Evolutionary conservation across 495 filamentous ascomycete genomes (phyloP).

Genomic region (Achaetomiella virescens): DNA sequence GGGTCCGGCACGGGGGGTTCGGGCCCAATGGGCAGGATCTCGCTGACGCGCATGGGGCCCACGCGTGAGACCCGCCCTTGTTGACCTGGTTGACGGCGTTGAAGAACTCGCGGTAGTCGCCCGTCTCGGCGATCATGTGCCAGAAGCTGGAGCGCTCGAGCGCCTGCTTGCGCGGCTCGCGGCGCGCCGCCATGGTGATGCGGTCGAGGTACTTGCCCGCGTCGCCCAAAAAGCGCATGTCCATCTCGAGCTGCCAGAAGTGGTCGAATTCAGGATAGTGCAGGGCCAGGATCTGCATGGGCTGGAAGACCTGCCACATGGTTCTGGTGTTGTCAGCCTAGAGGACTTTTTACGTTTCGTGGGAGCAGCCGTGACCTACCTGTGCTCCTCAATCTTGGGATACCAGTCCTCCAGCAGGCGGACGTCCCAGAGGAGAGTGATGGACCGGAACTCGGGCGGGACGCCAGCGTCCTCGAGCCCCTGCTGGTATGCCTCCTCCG

Average conservation of each 20-base stretch:
- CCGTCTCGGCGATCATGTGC: slow-evolving; percentile 32
- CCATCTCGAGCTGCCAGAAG: slow-evolving; percentile 59
- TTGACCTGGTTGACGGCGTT: slow-evolving; percentile 21
- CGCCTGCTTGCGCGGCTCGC: slow-evolving; percentile 47
- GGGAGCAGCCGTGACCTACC: slow-evolving; percentile 14
- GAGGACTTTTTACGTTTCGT: background rate
- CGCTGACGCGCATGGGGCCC: slow-evolving; percentile 50
- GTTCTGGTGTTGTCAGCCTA: slow-evolving; percentile 17
- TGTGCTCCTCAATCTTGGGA: slow-evolving; percentile 30
- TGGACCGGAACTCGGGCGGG: slow-evolving; percentile 50
- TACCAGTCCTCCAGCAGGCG: slow-evolving; percentile 37
- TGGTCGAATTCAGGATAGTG: slow-evolving; percentile 54
- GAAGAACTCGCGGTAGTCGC: slow-evolving; percentile 22
- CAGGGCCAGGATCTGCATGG: slow-evolving; percentile 53
- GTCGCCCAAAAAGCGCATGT: slow-evolving; percentile 52
- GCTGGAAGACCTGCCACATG: slow-evolving; percentile 35
- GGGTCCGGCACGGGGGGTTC: slow-evolving; percentile 38
- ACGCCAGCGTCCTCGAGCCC: slow-evolving; percentile 44
- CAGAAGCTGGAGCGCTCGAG: slow-evolving; percentile 33
- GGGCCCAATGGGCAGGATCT: slow-evolving; percentile 44
- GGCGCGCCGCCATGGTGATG: slow-evolving; percentile 43
- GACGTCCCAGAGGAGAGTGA: slow-evolving; percentile 52
- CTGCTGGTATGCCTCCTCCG: slow-evolving; percentile 42
- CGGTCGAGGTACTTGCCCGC: slow-evolving; percentile 48
- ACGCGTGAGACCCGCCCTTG: slow-evolving; percentile 38